Evolutionary conservation across 1,284 basidiomycete species (phyloP).

Genomic region (Pterulicium gracile): DNA sequence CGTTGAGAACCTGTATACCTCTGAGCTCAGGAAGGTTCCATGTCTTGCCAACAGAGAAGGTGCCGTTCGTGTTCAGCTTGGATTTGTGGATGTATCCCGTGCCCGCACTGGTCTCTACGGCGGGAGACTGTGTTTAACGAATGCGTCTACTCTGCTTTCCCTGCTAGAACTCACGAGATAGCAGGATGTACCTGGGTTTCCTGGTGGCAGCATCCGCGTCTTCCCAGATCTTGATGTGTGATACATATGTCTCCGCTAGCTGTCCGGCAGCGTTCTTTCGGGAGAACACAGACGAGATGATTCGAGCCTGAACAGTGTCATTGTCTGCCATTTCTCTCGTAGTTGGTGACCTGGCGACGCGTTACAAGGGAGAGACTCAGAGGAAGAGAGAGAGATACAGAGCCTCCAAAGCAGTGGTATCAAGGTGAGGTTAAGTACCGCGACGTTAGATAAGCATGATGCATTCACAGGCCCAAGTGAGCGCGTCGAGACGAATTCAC

Average conservation of each 20-base stretch:
- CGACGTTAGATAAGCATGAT: too few species aligned
- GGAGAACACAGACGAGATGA: constrained; percentile 78
- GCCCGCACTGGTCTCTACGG: constrained; percentile 51
- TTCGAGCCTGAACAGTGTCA: constrained; percentile 40
- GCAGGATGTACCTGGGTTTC: constrained; percentile 80
- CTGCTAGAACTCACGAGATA: constrained; percentile 81
- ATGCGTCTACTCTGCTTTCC: constrained; percentile 2
- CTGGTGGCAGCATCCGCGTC: constrained; percentile 55
- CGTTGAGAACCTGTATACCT: constrained; percentile 66
- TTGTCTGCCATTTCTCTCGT: not conserved
- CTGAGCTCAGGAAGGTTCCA: constrained; percentile 84
- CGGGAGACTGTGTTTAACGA: constrained; percentile 10
- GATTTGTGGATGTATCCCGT: constrained; percentile 87
- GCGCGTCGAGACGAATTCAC: too few species aligned
- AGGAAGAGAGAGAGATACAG: too few species aligned
- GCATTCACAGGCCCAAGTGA: too few species aligned
- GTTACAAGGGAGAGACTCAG: too few species aligned
- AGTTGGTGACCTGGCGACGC: too few species aligned
- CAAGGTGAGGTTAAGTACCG: too few species aligned
- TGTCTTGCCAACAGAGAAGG: constrained; percentile 96
- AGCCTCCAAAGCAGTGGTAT: too few species aligned
- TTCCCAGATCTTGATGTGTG: constrained; percentile 88
- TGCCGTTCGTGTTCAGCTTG: constrained; percentile 89
- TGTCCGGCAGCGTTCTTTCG: constrained; percentile 51
- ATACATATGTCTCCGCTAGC: constrained; percentile 70